Base-by-base conservation (phyloP, 2,329 filamentous ascomycete genomes). In the Calonectria hawksworthii region DNA sequence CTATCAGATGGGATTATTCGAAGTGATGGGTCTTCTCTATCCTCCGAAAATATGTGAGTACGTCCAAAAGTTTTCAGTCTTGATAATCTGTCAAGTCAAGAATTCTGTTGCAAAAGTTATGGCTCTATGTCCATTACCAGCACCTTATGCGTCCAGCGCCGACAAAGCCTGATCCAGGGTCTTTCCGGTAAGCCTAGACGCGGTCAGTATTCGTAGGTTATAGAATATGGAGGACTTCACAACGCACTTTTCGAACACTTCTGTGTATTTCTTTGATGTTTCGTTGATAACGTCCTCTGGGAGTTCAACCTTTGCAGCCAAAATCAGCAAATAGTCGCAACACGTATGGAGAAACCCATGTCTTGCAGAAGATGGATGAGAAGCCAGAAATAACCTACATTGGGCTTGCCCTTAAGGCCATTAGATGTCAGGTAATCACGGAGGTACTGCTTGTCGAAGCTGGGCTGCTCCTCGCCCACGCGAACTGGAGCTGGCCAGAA, bases 361-460 rank as follows among this genome's bases (percentile, higher is more conserved):
- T 23, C 16, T 8, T 6, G 13, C 2, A 34, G 21, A 44, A 30
- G 18, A 9, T 9, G n/a, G 28, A 13, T 5, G 2, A 13, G 18
- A 8, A 14, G 13, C 34, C 23, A n/a, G 14, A 51, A 32, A 2
- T 34, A 14, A 72, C 70, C 59, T 32, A 80, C 80, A 30, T 73
- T 75, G n/a, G 75, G 74, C 76, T 83, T 82, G 66, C 80, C 82
- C 80, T 83, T 83, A 11, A 97, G 84, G 0, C 94, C 94, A 74
- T 93, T 88, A 61, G 84, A 86, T 2, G 92, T 93, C 80, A 98
- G 84, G 94, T 95, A 98, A 86, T 98, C 93, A 56, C 96, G 89
- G 78, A 98, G 84, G 80, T 90, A 93, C 85, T 96, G 94, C 88
- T 98, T 98, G 83, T 98, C 96, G 78, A 96, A 96, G 85, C 94